These are phyloP conservation scores for Plantago lanceolata DNA, from an alignment of 305 asterid genomes.

Conservation along the genomic window DNA sequence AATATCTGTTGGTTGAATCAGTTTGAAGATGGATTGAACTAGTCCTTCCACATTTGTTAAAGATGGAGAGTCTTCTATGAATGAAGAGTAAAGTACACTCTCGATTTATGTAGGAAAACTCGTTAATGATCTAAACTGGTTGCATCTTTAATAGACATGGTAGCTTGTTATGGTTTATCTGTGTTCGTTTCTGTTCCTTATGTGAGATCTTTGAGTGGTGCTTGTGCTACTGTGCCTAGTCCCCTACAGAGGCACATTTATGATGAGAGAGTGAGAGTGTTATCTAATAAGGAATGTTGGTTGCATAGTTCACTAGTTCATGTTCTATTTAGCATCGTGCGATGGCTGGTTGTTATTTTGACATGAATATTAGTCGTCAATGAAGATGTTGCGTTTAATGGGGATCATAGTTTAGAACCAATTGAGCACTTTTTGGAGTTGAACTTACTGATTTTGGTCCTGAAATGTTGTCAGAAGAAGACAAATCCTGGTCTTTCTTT, in stretches of 20 bases:
- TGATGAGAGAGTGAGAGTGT: neutral
- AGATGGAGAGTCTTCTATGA: no score
- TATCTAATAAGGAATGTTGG: neutral
- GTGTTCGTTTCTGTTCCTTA: neutral
- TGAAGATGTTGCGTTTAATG: neutral
- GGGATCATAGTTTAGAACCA: neutral
- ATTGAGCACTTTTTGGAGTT: no score
- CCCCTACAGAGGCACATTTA: neutral
- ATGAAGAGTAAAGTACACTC: no score
- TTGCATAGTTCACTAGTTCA: neutral
- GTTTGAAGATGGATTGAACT: no score
- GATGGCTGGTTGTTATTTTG: neutral
- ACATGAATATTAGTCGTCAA: neutral
- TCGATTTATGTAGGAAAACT: neutral
- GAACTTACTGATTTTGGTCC: neutral
- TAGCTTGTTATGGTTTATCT: neutral
- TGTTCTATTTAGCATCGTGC: neutral
- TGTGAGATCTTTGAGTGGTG: neutral
- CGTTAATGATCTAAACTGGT: neutral
- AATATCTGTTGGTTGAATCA: no score
- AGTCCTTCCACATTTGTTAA: no score
- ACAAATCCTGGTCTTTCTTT: neutral
- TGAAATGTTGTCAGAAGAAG: neutral
- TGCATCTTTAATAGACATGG: neutral
- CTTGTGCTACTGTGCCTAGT: neutral